Conservation (phyloP, 257 asterid genomes). For the Ligustrum vulgare region DNA sequence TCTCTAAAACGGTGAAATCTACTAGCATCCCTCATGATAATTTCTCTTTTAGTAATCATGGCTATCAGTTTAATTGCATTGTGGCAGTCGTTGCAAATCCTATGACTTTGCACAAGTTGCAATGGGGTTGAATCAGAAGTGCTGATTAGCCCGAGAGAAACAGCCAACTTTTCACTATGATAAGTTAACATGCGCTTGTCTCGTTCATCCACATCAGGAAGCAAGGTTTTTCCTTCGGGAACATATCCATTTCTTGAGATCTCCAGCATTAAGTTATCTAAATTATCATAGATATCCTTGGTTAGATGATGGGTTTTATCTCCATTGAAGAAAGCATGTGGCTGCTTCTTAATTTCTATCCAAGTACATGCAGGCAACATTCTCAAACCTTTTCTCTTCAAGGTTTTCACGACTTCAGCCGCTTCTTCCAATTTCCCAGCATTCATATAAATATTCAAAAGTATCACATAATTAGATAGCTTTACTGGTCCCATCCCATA, state of each 20-base stretch:
- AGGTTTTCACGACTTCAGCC: conserved; percentile 60
- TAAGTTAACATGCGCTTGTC: conserved; percentile 48
- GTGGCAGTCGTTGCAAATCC: conserved; percentile 85
- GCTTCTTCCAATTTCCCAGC: conserved; percentile 69
- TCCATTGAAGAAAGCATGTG: conserved; percentile 58
- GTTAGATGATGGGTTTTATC: conserved; percentile 60
- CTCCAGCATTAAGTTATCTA: conserved; percentile 51
- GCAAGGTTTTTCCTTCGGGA: conserved; percentile 47
- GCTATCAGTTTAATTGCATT: conserved; percentile 59
- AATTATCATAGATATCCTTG: conserved; percentile 51
- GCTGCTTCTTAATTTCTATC: conserved; percentile 73
- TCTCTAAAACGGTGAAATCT: conserved; percentile 78
- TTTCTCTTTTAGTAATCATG: conserved; percentile 49
- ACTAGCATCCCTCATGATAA: conserved; percentile 74
- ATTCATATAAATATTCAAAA: conserved; percentile 63
- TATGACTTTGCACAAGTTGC: conserved; percentile 83
- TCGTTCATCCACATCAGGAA: conserved; percentile 76
- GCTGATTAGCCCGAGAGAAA: conserved; percentile 75
- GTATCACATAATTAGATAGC: conserved; percentile 70
- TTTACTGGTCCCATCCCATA: conserved; percentile 86
- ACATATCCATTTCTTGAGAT: conserved; percentile 50
- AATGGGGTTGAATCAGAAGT: conserved; percentile 62
- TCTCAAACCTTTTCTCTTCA: conserved; percentile 70
- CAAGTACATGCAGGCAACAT: conserved; percentile 78
- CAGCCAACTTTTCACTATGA: conserved; percentile 87